Base-by-base conservation (phyloP, 345 rosid genomes). In the Ceriops decandra region DNA sequence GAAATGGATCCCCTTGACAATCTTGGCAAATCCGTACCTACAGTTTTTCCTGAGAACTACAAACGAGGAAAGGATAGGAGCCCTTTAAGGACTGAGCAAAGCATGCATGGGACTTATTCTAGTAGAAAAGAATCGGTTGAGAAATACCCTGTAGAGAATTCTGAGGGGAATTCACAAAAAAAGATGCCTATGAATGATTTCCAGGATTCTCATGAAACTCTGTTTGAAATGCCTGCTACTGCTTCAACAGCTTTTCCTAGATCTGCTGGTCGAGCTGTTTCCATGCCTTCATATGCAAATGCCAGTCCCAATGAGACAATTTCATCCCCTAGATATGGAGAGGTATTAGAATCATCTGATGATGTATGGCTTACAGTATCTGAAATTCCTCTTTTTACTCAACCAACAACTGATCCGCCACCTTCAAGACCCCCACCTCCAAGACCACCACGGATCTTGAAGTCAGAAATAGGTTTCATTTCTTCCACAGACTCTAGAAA, bases 351-450 rank as follows among this genome's bases (percentile, higher is more conserved):
- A 36, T 74, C 90, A 24, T 75, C 80, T 72, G 93, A 86, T 72
- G 96, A 90, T 69, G 79, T 84, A 53, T 95, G 99, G 99, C 95
- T 91, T 51, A 90, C 92, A 16, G 97, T 95, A 27, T 88, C 96
- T 32, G 99, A 95, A 85, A 80, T 95, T 81, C 98, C 97, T 61
- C 87, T 95, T 67, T 87, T 77, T 80, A 95, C 99, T 1, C 86
- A 77, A 71, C 96, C 93, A 60, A 90, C 97, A 5, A 81, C 74
- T 64, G 90, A 87, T 62, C 92, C 92, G 4, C 99, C 99, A 11
- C 99, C 99, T 79, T 75, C 91, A n/a, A 88, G 99, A 72, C 99
- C 99, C 53, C 97, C 99, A 60, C 99, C 98, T 66, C 95, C 98
- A 35, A 84, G 90, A 77, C 96, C 92, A 62, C 82, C 95, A 30